A percentile compares a stretch with the other conserved stretches of the same genome.
phyloP scores from a whole-genome alignment of 2,329 filamentous ascomycete species.

The Ascochyta fabae region DNA sequence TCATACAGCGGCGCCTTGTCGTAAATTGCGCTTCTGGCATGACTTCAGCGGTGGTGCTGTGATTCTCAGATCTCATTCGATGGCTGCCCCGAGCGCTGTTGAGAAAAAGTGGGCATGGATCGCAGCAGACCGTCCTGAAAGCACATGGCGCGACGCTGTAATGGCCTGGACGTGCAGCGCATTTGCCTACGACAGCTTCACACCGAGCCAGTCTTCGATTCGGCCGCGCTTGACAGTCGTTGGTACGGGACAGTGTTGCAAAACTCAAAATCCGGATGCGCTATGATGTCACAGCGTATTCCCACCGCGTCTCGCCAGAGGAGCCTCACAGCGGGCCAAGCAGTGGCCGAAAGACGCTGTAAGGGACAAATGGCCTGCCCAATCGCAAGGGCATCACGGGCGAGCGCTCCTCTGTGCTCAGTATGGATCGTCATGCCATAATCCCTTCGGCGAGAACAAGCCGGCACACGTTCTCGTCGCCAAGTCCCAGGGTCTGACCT shows the following conservation, averaged over 20 bases:
- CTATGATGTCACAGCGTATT: constrained; percentile 32
- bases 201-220: constrained; percentile 27
- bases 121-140: constrained; percentile 10
- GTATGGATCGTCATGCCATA: constrained; percentile 15
- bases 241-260: constrained; percentile 30
- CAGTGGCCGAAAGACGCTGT: constrained; percentile 2
- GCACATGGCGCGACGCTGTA: constrained; percentile 11
- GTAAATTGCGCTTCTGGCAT: constrained; percentile 17
- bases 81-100: constrained; percentile 19
- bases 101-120: constrained; percentile 32
- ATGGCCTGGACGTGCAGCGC: constrained; percentile 17
- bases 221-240: constrained; percentile 37
- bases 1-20: constrained; percentile 16
- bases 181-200: constrained; percentile 23
- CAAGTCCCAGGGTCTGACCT: constrained; percentile 11
- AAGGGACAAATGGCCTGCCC: constrained; percentile 1
- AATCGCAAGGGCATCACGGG: background rate
- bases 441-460: constrained; percentile 15
- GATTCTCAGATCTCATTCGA: constrained; percentile 33
- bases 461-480: constrained; percentile 13
- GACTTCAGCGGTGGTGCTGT: constrained; percentile 27
- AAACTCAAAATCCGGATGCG: constrained; percentile 28
- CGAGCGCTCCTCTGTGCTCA: constrained; percentile 1
- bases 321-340: constrained; percentile 18
- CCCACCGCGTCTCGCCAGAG: constrained; percentile 22